These are phyloP conservation scores for Houttuynia cordata DNA, from an alignment of 164 flowering plant genomes.

Conservation along the genomic window DNA sequence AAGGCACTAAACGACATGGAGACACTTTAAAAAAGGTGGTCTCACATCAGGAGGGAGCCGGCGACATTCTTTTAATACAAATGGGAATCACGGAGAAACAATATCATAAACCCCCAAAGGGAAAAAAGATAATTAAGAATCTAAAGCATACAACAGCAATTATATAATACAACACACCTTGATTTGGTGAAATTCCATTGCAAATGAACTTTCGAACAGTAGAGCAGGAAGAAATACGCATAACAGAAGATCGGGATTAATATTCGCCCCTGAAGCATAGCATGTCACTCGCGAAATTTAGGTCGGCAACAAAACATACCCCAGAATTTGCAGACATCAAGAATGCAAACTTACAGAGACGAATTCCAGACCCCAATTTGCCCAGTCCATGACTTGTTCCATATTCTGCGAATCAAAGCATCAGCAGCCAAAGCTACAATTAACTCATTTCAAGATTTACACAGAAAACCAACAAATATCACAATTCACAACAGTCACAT, in stretches of 20 bases:
- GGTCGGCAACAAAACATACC: not conserved
- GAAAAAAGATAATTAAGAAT: not conserved
- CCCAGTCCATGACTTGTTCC: constrained; percentile 65
- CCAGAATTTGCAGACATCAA: not conserved
- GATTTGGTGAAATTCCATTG: constrained; percentile 97
- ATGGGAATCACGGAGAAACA: not conserved
- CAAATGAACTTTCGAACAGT: constrained; percentile 90
- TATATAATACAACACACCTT: constrained; percentile 39
- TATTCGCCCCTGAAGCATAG: constrained; percentile 64
- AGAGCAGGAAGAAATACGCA: constrained; percentile 96
- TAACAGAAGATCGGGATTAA: constrained; percentile 78
- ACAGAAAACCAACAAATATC: not conserved
- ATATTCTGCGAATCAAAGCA: constrained; percentile 42
- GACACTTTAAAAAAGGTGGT: not conserved
- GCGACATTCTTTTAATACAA: not conserved
- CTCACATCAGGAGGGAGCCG: not conserved
- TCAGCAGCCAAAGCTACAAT: not conserved
- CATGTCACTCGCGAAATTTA: constrained; percentile 3
- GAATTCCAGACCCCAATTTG: constrained; percentile 77
- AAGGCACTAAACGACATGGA: not conserved
- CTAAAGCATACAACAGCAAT: not conserved
- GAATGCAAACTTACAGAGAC: constrained; percentile 54
- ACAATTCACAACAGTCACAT: not conserved
- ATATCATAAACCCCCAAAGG: not conserved
- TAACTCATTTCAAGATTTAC: too few relatives aligned